Percentiles rank a stretch among this genome's conserved stretches.
Evolutionary conservation across 306 rosid genomes (phyloP).

Genomic region (peach (Prunus persica)): DNA sequence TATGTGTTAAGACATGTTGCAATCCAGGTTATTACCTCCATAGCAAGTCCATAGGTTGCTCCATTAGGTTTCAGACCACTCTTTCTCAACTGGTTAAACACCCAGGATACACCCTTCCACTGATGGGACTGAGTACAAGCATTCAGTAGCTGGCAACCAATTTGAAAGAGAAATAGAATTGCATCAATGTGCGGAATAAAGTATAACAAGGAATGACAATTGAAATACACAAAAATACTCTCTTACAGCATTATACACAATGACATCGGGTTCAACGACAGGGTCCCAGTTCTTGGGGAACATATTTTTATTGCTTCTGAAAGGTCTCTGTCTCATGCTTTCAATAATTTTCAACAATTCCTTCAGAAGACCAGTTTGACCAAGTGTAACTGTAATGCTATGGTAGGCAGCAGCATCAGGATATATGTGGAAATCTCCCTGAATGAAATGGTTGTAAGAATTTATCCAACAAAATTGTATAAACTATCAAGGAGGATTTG

Average conservation of each 20-base stretch:
- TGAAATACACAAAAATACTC: conserved; percentile 15
- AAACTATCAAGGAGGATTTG: conserved; percentile 14
- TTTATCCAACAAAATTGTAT: conserved; percentile 21
- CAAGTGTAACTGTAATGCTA: conserved; percentile 91
- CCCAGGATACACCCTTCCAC: conserved; percentile 92
- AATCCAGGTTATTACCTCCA: conserved; percentile 73
- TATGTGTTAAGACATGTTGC: conserved; percentile 9
- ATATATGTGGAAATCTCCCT: conserved; percentile 66
- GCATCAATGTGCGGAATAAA: conserved; percentile 23
- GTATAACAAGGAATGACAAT: conserved; percentile 14
- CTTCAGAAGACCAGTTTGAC: conserved; percentile 81
- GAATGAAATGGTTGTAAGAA: conserved; percentile 36
- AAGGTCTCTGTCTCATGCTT: conserved; percentile 75
- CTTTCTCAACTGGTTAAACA: conserved; percentile 60
- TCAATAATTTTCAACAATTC: conserved; percentile 71
- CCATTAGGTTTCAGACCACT: conserved; percentile 77
- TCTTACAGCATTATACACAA: conserved; percentile 88
- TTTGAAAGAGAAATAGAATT: conserved; percentile 14
- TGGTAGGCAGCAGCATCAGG: conserved; percentile 94
- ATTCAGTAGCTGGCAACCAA: conserved; percentile 68
- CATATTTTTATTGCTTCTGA: conserved; percentile 32
- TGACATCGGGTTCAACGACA: conserved; percentile 70
- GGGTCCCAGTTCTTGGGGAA: conserved; percentile 72
- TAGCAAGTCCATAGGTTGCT: conserved; percentile 87
- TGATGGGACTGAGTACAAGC: conserved; percentile 76